Evolutionary conservation across 2,329 filamentous ascomycete species (phyloP), one percentile per base, ranked within the genome.

Genomic region (Ascochyta rabiei): DNA sequence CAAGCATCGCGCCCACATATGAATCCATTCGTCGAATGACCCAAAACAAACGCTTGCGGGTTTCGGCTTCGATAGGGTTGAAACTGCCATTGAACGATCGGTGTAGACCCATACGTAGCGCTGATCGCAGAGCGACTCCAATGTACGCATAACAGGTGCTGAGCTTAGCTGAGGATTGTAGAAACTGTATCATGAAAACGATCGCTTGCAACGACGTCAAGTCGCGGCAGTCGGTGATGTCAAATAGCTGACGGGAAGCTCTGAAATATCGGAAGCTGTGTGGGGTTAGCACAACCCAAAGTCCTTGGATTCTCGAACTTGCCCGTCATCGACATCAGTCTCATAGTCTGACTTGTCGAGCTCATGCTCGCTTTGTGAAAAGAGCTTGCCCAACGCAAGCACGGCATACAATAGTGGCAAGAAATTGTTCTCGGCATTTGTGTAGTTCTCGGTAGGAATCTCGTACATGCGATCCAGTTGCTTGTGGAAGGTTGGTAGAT

Each of bases 391-490:
- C 2, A 82, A 66, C 3, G 80, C 79, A 41, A 82, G 68, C 4
- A 78, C 77, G 31, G 77, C 76, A 62, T 81, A 81, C 16, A 81
- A 67, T 16, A 82, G 63, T 13, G 80, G 79, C 31, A 82, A 64
- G 50, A 81, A 82, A 23, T 65, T 75, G 45, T 79, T 75, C 38
- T 82, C 80, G 12, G 76, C 70, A 52, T 77, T 75, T 15, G 70
- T 74, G 59, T 79, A 80, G 37, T 77, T 70, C 18, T 81, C 79
- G 12, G 71, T 60, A 2, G 89, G 80, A 19, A 81, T 86, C 60
- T 89, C 85, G 74, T 96, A 97, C 34, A 97, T 82, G 49, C 83
- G 83, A 62, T 96, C 87, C 59, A 96, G 83, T 66, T 85, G 86
- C 54, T 84, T 82, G 76, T 89, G 91, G 71, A 96, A 97, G 0